A percentile compares a stretch with the other conserved stretches of the same genome.
Evolutionary conservation across 176 grass and related monocot genomes (phyloP).

Genomic region (Puya raimondii): DNA sequence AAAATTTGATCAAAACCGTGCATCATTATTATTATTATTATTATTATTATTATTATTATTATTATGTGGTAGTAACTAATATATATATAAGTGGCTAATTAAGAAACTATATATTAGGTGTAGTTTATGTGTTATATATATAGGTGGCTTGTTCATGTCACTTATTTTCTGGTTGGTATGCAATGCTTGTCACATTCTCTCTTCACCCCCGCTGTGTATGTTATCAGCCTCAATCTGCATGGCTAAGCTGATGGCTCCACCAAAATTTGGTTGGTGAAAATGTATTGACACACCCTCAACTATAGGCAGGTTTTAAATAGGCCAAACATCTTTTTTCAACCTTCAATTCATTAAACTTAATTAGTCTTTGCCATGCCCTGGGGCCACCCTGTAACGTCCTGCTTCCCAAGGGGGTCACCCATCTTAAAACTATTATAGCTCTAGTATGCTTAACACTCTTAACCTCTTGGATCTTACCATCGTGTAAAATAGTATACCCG

Average conservation of each 20-base stretch:
- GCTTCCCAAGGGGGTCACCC: accelerated
- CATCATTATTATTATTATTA: neutral
- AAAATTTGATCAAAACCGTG: too few species aligned
- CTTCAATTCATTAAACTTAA: too few species aligned
- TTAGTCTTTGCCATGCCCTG: too few species aligned
- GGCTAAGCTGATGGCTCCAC: neutral
- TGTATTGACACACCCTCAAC: too few species aligned
- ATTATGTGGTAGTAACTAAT: neutral
- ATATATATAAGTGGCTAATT: too few species aligned
- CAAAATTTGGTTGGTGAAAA: too few species aligned
- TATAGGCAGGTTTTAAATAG: too few species aligned
- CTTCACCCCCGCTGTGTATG: neutral
- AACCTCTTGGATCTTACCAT: too few species aligned
- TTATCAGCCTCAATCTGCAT: neutral
- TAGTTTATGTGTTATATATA: neutral
- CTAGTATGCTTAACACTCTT: too few species aligned
- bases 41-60: neutral
- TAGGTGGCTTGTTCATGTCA: slow-evolving; percentile 3
- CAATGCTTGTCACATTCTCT: neutral
- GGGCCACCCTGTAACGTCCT: accelerated
- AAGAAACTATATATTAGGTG: neutral
- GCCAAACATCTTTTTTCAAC: too few species aligned
- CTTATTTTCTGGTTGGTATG: neutral
- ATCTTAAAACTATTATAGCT: too few species aligned
- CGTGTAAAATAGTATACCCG: too few species aligned